Percentiles rank a stretch among this genome's conserved stretches.
These are phyloP conservation scores for Mycena filopes DNA, from an alignment of 768 basidiomycete species.

Conservation along the genomic window DNA sequence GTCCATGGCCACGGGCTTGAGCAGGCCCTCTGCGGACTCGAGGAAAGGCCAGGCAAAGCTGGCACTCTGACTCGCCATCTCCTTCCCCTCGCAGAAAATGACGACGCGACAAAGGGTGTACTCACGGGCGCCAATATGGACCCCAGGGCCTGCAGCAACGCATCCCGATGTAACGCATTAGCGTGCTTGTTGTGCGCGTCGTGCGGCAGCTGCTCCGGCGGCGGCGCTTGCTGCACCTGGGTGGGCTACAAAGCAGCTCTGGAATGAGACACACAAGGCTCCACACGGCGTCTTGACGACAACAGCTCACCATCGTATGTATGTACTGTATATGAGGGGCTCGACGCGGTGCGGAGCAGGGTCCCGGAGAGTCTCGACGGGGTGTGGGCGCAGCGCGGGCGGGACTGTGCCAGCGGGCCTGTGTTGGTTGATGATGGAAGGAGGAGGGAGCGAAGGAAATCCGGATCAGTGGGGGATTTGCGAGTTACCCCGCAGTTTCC, in stretches of 20 bases:
- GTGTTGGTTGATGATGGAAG: slow-evolving; percentile 6
- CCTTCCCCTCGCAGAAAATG: neutral
- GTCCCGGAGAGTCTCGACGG: slow-evolving; percentile 13
- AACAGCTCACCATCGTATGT: slow-evolving; percentile 26
- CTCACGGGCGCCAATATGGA: slow-evolving; percentile 70
- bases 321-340: too few species aligned
- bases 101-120: slow-evolving; percentile 27
- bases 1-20: neutral
- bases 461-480: slow-evolving; percentile 6
- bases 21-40: too few species aligned
- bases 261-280: neutral
- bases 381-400: slow-evolving; percentile 7
- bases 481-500: slow-evolving; percentile 4
- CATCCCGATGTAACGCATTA: slow-evolving; percentile 56
- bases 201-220: slow-evolving; percentile 20
- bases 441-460: neutral
- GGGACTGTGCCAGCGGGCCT: slow-evolving; percentile 15
- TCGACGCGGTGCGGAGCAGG: slow-evolving; percentile 22
- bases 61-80: too few species aligned
- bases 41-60: neutral
- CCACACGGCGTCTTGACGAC: slow-evolving; percentile 14
- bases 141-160: slow-evolving; percentile 66
- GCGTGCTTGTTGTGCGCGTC: slow-evolving; percentile 36
- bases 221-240: slow-evolving; percentile 23
- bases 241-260: slow-evolving; percentile 12